Percentiles rank a stretch among this genome's conserved stretches.
These are phyloP conservation scores for Elaeis oleifera DNA, from an alignment of 202 grass and related monocot species.

Conservation along the genomic window DNA sequence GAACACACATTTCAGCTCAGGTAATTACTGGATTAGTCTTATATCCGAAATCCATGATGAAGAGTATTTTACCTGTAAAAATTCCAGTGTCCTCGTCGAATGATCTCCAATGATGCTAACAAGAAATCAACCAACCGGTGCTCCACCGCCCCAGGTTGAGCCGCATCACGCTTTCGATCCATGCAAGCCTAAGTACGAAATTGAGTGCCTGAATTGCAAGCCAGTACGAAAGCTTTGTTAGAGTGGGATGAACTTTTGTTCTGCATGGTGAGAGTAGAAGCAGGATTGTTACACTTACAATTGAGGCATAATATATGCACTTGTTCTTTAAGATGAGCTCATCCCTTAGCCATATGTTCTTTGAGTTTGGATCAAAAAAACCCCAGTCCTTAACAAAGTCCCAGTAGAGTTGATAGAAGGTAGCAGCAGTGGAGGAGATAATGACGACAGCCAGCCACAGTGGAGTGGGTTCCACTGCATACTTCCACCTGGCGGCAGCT, in stretches of 20 bases:
- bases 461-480: conserved; percentile 8
- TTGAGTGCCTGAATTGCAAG: conserved; percentile 20
- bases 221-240: not conserved
- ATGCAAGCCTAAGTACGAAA: conserved; percentile 29
- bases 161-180: conserved; percentile 31
- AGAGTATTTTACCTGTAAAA: conserved; percentile 25
- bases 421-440: conserved; percentile 24
- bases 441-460: conserved; percentile 24
- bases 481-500: conserved; percentile 28
- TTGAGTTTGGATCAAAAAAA: conserved; percentile 18
- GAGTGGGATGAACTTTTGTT: not conserved
- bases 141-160: conserved; percentile 22
- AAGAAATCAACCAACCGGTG: conserved; percentile 27
- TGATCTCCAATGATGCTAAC: conserved; percentile 29
- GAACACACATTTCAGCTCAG: not conserved
- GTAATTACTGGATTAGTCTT: not conserved
- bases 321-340: conserved; percentile 44
- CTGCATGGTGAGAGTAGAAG: not conserved
- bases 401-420: conserved; percentile 43
- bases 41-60: too few species aligned
- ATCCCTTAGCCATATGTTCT: conserved; percentile 33
- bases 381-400: conserved; percentile 52
- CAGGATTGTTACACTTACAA: conserved; percentile 16
- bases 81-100: conserved; percentile 35
- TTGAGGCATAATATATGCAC: conserved; percentile 30